Conservation (phyloP, 768 basidiomycete genomes). For the Collybiopsis confluens region DNA sequence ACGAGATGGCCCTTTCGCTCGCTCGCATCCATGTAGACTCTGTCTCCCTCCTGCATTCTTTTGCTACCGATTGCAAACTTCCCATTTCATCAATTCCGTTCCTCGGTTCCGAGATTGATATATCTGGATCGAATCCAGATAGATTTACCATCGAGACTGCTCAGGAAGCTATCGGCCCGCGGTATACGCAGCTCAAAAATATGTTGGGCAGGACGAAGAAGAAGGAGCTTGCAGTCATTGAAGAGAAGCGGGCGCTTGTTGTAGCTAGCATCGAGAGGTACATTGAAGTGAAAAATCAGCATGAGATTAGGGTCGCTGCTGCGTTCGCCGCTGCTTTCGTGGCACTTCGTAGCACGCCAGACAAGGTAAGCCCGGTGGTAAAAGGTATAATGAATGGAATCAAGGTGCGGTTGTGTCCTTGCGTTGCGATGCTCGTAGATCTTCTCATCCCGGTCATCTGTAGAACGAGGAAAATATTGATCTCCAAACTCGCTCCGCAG, state of each 20-base stretch:
- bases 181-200: slow-evolving; percentile 73
- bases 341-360: slow-evolving; percentile 78
- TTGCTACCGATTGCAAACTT: slow-evolving; percentile 84
- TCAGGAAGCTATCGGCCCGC: slow-evolving; percentile 59
- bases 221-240: slow-evolving; percentile 64
- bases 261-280: slow-evolving; percentile 74
- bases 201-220: slow-evolving; percentile 76
- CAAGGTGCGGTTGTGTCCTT: slow-evolving; percentile 55
- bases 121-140: slow-evolving; percentile 56
- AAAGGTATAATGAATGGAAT: slow-evolving; percentile 97
- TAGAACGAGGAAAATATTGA: slow-evolving; percentile 87
- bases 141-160: slow-evolving; percentile 82
- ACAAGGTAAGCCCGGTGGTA: slow-evolving; percentile 94
- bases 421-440: neutral
- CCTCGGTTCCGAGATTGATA: slow-evolving; percentile 74
- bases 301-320: slow-evolving; percentile 85
- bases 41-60: slow-evolving; percentile 73
- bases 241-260: slow-evolving; percentile 70
- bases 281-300: slow-evolving; percentile 73
- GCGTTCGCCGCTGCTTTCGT: slow-evolving; percentile 90
- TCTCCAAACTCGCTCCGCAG: slow-evolving; percentile 84
- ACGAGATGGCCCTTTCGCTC: slow-evolving; percentile 85
- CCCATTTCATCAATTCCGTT: slow-evolving; percentile 74
- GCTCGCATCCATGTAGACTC: slow-evolving; percentile 79
- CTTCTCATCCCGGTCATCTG: neutral